Percentiles rank a stretch among this genome's conserved stretches.
phyloP scores from a whole-genome alignment of 2,329 filamentous ascomycete species.

The Monilinia aucupariae region DNA sequence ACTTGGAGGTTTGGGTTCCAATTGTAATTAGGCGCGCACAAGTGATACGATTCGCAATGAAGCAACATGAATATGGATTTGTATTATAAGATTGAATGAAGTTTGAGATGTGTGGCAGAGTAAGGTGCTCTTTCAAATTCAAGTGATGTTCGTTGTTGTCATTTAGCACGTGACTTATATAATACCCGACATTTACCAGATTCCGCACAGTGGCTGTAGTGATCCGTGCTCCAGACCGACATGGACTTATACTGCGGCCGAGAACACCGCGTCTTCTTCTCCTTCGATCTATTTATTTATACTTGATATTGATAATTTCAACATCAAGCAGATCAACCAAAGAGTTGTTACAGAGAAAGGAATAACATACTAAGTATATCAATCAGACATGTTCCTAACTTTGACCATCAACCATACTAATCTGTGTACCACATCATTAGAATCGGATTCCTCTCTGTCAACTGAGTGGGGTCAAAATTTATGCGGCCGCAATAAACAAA shows the following conservation, averaged over 20 bases:
- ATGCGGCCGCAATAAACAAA: conserved; percentile 10
- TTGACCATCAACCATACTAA: background rate
- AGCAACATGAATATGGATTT: background rate
- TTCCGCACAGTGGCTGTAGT: background rate
- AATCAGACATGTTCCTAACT: background rate
- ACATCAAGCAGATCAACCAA: background rate
- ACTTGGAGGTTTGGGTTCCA: background rate
- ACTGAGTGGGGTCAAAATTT: background rate
- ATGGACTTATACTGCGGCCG: conserved; percentile 9
- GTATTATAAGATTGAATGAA: background rate
- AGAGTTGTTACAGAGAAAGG: background rate
- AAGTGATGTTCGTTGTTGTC: too few species aligned
- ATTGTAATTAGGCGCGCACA: conserved; percentile 1
- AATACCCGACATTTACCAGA: background rate
- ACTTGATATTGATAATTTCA: background rate
- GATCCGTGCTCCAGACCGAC: background rate
- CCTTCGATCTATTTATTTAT: background rate
- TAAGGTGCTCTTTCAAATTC: too few species aligned
- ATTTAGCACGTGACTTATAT: background rate
- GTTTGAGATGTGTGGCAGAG: background rate
- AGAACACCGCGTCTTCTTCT: conserved; percentile 12
- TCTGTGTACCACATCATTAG: background rate
- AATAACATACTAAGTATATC: background rate
- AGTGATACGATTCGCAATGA: background rate
- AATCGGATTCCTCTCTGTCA: background rate